Evolutionary conservation across 768 basidiomycete genomes (phyloP).

Genomic region (Suillus variegatus): DNA sequence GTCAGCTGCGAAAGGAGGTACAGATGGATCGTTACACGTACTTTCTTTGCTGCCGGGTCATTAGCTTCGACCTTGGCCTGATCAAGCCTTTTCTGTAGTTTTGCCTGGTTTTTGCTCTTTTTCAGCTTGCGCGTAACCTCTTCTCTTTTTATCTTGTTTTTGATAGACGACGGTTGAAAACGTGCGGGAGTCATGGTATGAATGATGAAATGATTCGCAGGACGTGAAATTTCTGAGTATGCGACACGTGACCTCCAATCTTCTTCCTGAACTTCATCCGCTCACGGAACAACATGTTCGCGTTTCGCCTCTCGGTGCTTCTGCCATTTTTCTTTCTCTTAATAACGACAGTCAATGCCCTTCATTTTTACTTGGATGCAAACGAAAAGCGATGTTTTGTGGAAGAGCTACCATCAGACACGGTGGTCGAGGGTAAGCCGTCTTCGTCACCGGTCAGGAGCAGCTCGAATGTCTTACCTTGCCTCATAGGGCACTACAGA

Average conservation of each 20-base stretch:
- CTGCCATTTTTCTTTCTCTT: conserved; percentile 42
- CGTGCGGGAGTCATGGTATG: conserved; percentile 53
- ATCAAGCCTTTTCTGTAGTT: conserved; percentile 78
- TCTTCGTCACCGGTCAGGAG: not conserved
- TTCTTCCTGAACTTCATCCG: not conserved
- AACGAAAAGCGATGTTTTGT: conserved; percentile 94
- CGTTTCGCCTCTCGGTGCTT: conserved; percentile 24
- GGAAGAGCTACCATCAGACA: conserved; percentile 93
- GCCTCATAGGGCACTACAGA: conserved; percentile 73
- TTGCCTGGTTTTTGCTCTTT: conserved; percentile 76
- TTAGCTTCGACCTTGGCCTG: conserved; percentile 74
- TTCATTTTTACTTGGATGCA: conserved; percentile 97
- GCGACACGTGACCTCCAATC: not conserved
- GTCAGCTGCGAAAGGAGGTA: not conserved
- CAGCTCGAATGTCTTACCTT: not conserved
- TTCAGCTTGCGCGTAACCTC: conserved; percentile 73
- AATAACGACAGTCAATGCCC: conserved; percentile 58
- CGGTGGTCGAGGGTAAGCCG: conserved; percentile 85
- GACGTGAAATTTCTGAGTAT: not conserved
- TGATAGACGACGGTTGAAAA: conserved; percentile 69
- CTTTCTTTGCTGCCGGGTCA: conserved; percentile 80
- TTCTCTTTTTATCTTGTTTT: conserved; percentile 88
- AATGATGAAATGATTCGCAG: not conserved
- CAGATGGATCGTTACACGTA: conserved; percentile 34
- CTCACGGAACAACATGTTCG: conserved; percentile 20